Percentiles rank a stretch among this genome's conserved stretches.
Evolutionary conservation across 805 yeast species (phyloP).

Genomic region (Pichia eremophila): DNA sequence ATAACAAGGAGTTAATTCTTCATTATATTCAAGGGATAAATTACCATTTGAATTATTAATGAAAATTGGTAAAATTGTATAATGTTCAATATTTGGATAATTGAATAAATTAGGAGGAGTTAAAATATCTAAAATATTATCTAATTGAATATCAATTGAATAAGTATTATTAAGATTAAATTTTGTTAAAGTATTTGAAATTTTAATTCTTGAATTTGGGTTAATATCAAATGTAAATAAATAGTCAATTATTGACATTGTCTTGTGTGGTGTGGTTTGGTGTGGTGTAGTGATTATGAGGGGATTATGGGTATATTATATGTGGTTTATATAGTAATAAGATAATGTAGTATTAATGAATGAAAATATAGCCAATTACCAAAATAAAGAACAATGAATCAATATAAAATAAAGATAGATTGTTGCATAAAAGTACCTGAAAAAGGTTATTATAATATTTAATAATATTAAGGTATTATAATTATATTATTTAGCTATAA

Average conservation of each 20-base stretch:
- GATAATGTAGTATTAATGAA: too few relatives aligned
- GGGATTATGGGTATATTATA: too few relatives aligned
- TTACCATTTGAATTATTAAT: conserved; percentile 13
- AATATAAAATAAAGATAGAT: too few relatives aligned
- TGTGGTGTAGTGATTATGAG: too few relatives aligned
- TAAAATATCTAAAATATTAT: conserved; percentile 14
- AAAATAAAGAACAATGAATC: too few relatives aligned
- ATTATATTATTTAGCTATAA: too few relatives aligned
- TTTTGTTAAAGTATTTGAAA: conserved; percentile 51
- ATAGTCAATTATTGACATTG: conserved; percentile 15
- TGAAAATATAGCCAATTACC: too few relatives aligned
- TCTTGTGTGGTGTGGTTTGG: too few relatives aligned
- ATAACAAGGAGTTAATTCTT: conserved; percentile 14
- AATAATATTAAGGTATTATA: too few relatives aligned
- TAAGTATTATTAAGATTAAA: conserved; percentile 37
- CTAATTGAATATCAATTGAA: conserved; percentile 44
- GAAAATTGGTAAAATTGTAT: conserved; percentile 46
- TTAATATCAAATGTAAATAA: conserved; percentile 69
- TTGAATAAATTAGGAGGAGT: conserved; percentile 33
- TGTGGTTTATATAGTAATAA: too few relatives aligned
- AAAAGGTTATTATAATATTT: too few relatives aligned
- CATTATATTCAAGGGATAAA: conserved; percentile 9
- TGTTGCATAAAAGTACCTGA: too few relatives aligned
- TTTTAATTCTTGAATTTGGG: conserved; percentile 60
- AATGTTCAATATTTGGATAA: conserved; percentile 43